Base-by-base conservation (phyloP, 1,284 basidiomycete genomes). In the Cryptococcus sp. region DNA sequence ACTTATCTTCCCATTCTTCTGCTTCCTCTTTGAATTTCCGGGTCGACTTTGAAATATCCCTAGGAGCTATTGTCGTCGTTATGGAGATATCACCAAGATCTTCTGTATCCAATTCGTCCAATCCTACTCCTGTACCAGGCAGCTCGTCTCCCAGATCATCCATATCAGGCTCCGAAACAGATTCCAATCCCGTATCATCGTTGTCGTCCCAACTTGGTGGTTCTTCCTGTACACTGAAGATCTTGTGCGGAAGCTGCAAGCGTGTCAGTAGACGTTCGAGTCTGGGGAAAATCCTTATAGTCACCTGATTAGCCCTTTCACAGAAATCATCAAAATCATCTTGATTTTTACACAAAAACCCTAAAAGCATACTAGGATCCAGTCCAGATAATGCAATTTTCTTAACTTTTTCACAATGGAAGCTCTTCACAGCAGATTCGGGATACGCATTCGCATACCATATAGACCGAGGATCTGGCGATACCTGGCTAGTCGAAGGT, bases 361-460 rank as follows among this genome's bases (percentile, higher is more conserved):
- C 94, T 53, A 98, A 81, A 7, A 98, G 79, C 95, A 98, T 98
- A 67, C 91, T 95, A 10, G 96, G 95, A 71, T 98, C 95, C 52
- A 98, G 77, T n/a, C 86, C 86, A 41, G 85, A 84, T 47, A 98
- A 77, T 0, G 88, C 87, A 89, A 98, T 93, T 82, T 94, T 93
- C 70, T 90, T 82, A 45, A 97, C 87, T 23, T 87, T 85, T 32
- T 97, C 93, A 71, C 91, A 93, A 74, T 98, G 95, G 80, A 92
- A 98, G 3, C 90, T 94, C 61, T 83, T 83, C 34, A 97, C 78
- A 68, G 93, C 88, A 5, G 80, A 54, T 10, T 81, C 74, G 0
- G 80, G 73, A 71, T 88, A 91, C 4, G 86, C 85, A 0, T 79
- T 79, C 23, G 80, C 78, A 63, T 84, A 87, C 78, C 88, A 88